Conservation (phyloP, 2,329 filamentous ascomycete species). For the Diaporthe sp. region DNA sequence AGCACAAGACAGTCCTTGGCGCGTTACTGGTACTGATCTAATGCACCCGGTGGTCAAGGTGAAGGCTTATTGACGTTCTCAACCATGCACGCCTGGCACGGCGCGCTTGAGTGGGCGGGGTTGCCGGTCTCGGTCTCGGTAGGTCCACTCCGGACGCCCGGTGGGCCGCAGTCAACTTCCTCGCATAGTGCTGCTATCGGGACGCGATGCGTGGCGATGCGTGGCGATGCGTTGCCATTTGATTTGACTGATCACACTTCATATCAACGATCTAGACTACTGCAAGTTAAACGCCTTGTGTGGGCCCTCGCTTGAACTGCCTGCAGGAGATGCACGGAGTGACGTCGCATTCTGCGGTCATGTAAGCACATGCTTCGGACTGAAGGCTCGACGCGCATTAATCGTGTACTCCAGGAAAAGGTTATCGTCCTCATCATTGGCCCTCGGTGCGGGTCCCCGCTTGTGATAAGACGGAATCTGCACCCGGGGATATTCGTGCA, state of each 20-base stretch:
- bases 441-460: background rate
- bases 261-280: background rate
- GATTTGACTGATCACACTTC: background rate
- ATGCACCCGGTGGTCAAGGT: background rate
- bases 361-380: background rate
- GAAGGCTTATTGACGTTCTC: background rate
- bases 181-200: background rate
- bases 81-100: background rate
- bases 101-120: background rate
- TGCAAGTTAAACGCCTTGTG: background rate
- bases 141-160: background rate
- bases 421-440: background rate
- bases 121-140: slow-evolving; percentile 12
- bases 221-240: background rate
- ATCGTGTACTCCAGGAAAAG: background rate
- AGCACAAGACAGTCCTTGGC: background rate
- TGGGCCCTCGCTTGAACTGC: slow-evolving; percentile 7
- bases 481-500: background rate
- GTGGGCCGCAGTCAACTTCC: background rate
- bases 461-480: slow-evolving; percentile 17
- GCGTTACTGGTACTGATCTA: background rate
- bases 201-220: background rate
- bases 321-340: background rate
- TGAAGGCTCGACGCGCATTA: background rate
- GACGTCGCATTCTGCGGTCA: slow-evolving; percentile 20